A percentile compares a stretch with the other conserved stretches of the same genome.
These are phyloP conservation scores for Chlorella sp. DNA, from an alignment of 139 green algal genomes.

Conservation along the genomic window DNA sequence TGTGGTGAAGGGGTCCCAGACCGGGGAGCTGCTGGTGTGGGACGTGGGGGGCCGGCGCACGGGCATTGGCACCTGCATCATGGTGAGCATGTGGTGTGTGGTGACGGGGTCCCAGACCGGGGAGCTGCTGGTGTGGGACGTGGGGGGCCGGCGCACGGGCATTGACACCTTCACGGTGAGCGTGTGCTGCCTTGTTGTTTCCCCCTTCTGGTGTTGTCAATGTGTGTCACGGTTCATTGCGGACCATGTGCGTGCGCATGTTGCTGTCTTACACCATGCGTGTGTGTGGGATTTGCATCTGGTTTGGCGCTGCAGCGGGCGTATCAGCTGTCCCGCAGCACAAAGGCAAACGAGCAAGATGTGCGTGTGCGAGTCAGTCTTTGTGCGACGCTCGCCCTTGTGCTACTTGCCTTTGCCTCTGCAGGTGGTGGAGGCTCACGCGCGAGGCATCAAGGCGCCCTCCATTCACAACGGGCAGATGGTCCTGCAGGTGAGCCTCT, in stretches of 20 bases:
- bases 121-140: constrained; percentile 48
- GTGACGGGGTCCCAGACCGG: constrained; percentile 39
- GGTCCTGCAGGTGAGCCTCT: constrained; percentile 23
- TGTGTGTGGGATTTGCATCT: too few species aligned
- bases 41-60: constrained; percentile 23
- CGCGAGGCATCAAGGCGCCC: constrained; percentile 23
- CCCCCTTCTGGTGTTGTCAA: too few species aligned
- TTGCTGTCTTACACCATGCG: too few species aligned
- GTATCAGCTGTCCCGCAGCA: too few species aligned
- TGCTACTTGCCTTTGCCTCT: too few species aligned
- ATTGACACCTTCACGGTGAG: constrained; percentile 40
- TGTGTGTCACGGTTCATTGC: too few species aligned
- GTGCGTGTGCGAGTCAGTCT: too few species aligned
- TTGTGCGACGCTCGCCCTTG: too few species aligned
- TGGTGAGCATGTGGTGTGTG: constrained; percentile 32
- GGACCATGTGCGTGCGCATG: too few species aligned
- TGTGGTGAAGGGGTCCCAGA: constrained; percentile 40
- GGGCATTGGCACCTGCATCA: constrained; percentile 36
- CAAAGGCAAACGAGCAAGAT: too few species aligned
- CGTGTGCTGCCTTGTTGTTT: too few species aligned
- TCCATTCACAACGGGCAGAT: constrained; percentile 35
- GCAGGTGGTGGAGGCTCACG: constrained; percentile 43
- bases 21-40: constrained; percentile 46
- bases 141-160: constrained; percentile 12
- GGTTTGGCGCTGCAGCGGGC: too few species aligned